Evolutionary conservation across 768 basidiomycete genomes (phyloP), one percentile per base, ranked within the genome.

Genomic region (Suillus subalutaceus): DNA sequence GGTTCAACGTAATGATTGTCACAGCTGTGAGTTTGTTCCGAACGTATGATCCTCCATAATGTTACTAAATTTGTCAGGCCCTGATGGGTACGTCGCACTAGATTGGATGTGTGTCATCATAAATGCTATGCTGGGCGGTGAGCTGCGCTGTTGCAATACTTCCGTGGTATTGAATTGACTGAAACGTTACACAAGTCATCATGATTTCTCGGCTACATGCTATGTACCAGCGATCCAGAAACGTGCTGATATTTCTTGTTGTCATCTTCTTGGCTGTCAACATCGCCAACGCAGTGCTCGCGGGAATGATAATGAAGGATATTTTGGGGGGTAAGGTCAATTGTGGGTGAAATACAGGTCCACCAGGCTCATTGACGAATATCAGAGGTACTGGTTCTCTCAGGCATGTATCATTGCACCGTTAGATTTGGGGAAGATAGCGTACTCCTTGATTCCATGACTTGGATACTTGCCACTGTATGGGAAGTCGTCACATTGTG

Each of bases 171-270:
- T 32, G 16, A 32, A 10, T 55, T 32, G 53, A 55, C 30, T 55
- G 30, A 55, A 55, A 55, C 18, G 4, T 55, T 10, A 32, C 5
- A 10, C 53, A 32, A 55, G 53, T 55, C 16, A 32, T 55, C 9
- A 55, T 32, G 30, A 55, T 55, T 32, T 4, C 30, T 55, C 53
- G 53, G 16, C 20, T 55, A 55, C 5, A 55, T 55, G 53, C 53
- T 30, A 55, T 55, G 53, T 55, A 55, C 32, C 53, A 55, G 30
- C 30, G 9, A 55, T 55, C 53, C 18, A 55, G 53, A 18, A 55
- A 32, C 2, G 30, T 55, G 53, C 2, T 55, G 9, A 20, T 15
- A 32, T 55, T 55, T 32, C 53, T 55, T 18, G 30, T 55, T 55
- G 18, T 18, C 18, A 20, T 20, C 18, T 55, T 55, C 53, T 8